Conservation (phyloP, 495 filamentous ascomycete genomes). For the Aspergillus homomorphus region DNA sequence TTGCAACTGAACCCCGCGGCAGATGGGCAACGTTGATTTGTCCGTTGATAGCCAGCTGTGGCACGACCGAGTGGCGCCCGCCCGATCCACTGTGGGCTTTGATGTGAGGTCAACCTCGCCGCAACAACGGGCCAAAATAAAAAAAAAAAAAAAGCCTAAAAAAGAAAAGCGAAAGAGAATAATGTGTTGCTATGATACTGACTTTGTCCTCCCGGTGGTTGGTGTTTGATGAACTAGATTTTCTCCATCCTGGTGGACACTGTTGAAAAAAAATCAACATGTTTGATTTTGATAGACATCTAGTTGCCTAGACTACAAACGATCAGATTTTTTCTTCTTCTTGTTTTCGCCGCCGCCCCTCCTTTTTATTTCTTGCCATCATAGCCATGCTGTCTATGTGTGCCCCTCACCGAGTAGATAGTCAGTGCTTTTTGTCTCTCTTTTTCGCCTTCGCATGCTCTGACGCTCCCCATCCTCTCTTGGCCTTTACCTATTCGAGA, state of each 20-base stretch:
- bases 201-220: not conserved
- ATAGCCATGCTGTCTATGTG: not conserved
- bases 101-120: conserved; percentile 13
- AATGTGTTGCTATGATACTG: not conserved
- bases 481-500: conserved; percentile 1
- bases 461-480: no score
- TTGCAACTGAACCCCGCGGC: conserved; percentile 31
- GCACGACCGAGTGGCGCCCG: conserved; percentile 23
- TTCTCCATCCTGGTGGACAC: conserved; percentile 1
- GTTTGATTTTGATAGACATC: not conserved
- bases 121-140: not conserved
- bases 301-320: not conserved
- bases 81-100: conserved; percentile 19
- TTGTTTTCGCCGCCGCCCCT: conserved; percentile 1
- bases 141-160: conserved; percentile 4
- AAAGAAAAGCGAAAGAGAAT: conserved; percentile 2
- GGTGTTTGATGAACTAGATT: not conserved
- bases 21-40: conserved; percentile 17
- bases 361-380: not conserved
- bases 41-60: conserved; percentile 13
- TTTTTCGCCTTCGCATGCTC: not conserved
- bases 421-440: not conserved
- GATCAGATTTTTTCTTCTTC: conserved; percentile 4
- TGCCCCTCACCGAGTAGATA: not conserved
- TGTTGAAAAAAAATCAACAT: not conserved